phyloP scores from a whole-genome alignment of 352 stramenopile species.

The Pythium sukuiense region DNA sequence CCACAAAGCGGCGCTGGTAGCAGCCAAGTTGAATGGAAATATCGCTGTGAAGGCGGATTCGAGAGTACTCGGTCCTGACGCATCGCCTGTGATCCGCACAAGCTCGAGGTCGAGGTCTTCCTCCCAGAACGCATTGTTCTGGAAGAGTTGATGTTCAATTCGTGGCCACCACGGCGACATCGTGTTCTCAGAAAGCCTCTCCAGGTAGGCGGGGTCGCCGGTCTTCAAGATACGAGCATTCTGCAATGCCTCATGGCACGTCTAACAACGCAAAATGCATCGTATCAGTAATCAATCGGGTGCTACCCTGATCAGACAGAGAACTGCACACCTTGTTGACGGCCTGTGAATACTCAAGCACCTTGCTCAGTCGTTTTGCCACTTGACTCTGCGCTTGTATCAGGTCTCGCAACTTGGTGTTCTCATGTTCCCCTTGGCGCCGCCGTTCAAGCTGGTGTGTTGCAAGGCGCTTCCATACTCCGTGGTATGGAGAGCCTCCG shows the following conservation, averaged over 20 bases:
- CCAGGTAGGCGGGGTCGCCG: no score
- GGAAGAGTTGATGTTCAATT: slow-evolving; percentile 3
- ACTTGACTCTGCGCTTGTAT: not conserved
- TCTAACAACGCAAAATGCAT: no score
- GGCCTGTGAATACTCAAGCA: not conserved
- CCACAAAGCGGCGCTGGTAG: not conserved
- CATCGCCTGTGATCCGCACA: not conserved
- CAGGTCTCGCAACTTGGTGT: not conserved
- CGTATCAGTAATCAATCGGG: no score
- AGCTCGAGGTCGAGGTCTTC: slow-evolving; percentile 5
- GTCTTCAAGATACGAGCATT: not conserved
- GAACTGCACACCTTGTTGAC: not conserved
- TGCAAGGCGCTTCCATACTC: not conserved
- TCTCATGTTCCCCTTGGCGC: not conserved
- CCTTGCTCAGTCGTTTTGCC: slow-evolving; percentile 5
- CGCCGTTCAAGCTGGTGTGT: not conserved
- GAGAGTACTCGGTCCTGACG: not conserved
- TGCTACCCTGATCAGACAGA: no score
- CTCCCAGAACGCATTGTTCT: slow-evolving; percentile 11
- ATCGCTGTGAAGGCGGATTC: not conserved
- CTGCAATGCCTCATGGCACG: not conserved
- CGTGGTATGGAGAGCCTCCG: not conserved
- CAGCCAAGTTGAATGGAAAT: not conserved
- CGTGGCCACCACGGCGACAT: not conserved
- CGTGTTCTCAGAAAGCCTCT: not conserved